These are phyloP conservation scores for Termitomyces sp. DNA, from an alignment of 768 basidiomycete species.

Conservation along the genomic window DNA sequence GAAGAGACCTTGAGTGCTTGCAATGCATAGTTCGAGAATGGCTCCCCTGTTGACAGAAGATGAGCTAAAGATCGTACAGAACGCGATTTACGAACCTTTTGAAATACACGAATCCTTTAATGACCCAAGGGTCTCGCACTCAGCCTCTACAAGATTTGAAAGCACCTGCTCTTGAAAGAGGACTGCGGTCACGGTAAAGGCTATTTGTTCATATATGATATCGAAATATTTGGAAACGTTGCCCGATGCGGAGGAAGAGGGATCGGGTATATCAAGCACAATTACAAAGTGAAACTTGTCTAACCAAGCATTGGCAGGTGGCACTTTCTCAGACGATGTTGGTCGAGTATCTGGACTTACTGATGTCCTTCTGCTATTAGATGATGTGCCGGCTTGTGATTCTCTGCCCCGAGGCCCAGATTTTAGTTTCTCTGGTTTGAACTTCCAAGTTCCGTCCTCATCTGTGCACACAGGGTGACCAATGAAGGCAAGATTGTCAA, in stretches of 20 bases:
- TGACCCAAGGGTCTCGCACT: slow-evolving; percentile 66
- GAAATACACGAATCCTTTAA: slow-evolving; percentile 67
- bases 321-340: slow-evolving; percentile 28
- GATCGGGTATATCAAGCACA: slow-evolving; percentile 86
- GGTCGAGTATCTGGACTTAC: slow-evolving; percentile 20
- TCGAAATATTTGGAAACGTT: slow-evolving; percentile 79
- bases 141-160: slow-evolving; percentile 77
- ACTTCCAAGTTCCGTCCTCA: slow-evolving; percentile 67
- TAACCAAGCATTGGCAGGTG: slow-evolving; percentile 43
- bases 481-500: slow-evolving; percentile 89
- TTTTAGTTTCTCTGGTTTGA: slow-evolving; percentile 57
- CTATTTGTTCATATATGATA: slow-evolving; percentile 83
- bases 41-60: slow-evolving; percentile 37
- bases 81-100: slow-evolving; percentile 39
- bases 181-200: slow-evolving; percentile 87
- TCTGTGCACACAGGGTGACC: slow-evolving; percentile 91
- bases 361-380: slow-evolving; percentile 24
- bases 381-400: slow-evolving; percentile 32
- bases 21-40: slow-evolving; percentile 48
- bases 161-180: slow-evolving; percentile 88
- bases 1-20: slow-evolving; percentile 63
- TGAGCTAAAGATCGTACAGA: slow-evolving; percentile 4
- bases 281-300: slow-evolving; percentile 83
- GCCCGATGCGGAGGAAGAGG: slow-evolving; percentile 75
- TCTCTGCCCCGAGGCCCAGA: slow-evolving; percentile 50